phyloP scores from a whole-genome alignment of 2,329 filamentous ascomycete genomes.

The Colletotrichum sp. region DNA sequence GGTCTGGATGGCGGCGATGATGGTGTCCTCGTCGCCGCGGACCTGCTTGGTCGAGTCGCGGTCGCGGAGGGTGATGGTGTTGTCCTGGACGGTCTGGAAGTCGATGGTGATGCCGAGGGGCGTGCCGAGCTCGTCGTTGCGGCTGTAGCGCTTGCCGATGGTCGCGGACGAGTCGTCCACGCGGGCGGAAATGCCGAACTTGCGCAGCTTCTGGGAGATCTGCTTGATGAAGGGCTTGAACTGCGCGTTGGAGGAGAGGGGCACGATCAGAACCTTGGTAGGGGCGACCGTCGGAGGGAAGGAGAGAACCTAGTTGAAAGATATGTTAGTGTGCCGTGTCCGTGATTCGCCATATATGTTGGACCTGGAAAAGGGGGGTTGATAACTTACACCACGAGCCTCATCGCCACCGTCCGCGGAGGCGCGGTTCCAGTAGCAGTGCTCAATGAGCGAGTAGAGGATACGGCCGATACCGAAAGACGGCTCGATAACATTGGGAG shows the following conservation, averaged over 20 bases:
- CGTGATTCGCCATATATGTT: not conserved
- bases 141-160: conserved; percentile 93
- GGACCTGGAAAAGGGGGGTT: not conserved
- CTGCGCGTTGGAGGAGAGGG: conserved; percentile 79
- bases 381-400: conserved; percentile 77
- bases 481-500: conserved; percentile 94
- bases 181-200: conserved; percentile 79
- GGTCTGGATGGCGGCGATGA: conserved; percentile 75
- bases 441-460: conserved; percentile 90
- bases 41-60: conserved; percentile 92
- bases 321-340: conserved; percentile 47
- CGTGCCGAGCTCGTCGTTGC: conserved; percentile 95
- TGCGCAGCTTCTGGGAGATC: conserved; percentile 78
- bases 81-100: conserved; percentile 92
- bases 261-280: conserved; percentile 92
- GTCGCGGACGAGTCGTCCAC: conserved; percentile 90
- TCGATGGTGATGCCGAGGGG: conserved; percentile 94
- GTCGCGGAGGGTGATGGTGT: conserved; percentile 85
- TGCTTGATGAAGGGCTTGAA: conserved; percentile 80
- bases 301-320: conserved; percentile 48
- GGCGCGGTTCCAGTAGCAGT: conserved; percentile 89
- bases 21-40: conserved; percentile 79
- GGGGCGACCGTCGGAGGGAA: conserved; percentile 76
- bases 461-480: conserved; percentile 98
- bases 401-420: conserved; percentile 71